Percentiles rank a stretch among this genome's conserved stretches.
phyloP scores from a whole-genome alignment of 2,329 filamentous ascomycete species.

The Gremmenia infestans region DNA sequence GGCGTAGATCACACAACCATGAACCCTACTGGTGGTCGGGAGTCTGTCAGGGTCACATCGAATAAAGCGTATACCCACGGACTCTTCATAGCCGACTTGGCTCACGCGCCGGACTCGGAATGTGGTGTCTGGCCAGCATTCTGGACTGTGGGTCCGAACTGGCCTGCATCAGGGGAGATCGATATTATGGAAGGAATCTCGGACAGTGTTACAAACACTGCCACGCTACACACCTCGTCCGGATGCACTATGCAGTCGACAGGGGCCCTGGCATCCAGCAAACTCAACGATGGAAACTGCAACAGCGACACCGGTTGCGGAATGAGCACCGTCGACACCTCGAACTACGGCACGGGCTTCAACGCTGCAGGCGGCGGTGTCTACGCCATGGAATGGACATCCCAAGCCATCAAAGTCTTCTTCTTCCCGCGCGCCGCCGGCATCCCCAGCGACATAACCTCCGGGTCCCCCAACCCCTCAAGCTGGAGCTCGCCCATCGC shows the following conservation, averaged over 20 bases:
- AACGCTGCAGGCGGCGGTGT: conserved; percentile 65
- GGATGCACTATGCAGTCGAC: conserved; percentile 53
- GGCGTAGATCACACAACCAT: conserved; percentile 61
- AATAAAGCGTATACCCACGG: conserved; percentile 50
- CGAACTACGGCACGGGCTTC: conserved; percentile 64
- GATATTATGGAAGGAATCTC: conserved; percentile 73
- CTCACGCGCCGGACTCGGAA: conserved; percentile 52
- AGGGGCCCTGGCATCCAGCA: conserved; percentile 42
- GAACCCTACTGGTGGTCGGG: conserved; percentile 54
- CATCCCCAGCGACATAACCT: conserved; percentile 59
- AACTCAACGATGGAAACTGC: conserved; percentile 50
- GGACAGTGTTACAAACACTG: conserved; percentile 53
- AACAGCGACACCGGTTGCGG: conserved; percentile 56
- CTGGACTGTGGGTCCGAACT: conserved; percentile 53
- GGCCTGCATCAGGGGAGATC: conserved; percentile 69
- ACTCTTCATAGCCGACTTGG: conserved; percentile 53
- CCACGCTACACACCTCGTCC: conserved; percentile 63
- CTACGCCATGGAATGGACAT: conserved; percentile 74
- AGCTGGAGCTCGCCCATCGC: conserved; percentile 67
- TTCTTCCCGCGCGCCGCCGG: conserved; percentile 63
- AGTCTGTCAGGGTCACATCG: conserved; percentile 62
- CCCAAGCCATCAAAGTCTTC: conserved; percentile 67
- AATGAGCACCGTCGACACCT: conserved; percentile 44
- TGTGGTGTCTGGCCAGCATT: conserved; percentile 60
- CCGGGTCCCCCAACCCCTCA: conserved; percentile 56